Conservation (phyloP, 345 rosid genomes). For the Geranium brycei region DNA sequence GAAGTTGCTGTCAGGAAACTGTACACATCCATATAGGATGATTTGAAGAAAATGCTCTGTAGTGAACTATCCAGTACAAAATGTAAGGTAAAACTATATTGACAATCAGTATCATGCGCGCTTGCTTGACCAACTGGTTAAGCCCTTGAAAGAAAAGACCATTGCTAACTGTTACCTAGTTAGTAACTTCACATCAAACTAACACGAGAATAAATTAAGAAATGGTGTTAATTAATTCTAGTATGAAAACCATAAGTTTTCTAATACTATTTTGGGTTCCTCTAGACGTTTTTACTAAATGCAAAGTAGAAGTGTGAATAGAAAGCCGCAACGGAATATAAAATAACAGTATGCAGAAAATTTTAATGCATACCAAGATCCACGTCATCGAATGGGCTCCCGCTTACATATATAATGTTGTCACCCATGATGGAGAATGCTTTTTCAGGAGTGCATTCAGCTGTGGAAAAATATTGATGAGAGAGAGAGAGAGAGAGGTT, state of each 20-base stretch:
- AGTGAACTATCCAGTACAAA: not conserved
- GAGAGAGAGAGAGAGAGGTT: not conserved
- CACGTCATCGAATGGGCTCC: constrained; percentile 85
- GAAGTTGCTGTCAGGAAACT: not conserved
- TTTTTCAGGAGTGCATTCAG: constrained; percentile 91
- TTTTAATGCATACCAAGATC: constrained; percentile 53
- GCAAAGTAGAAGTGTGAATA: not conserved
- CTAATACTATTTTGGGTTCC: no score
- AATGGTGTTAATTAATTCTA: no score
- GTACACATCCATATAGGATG: constrained; percentile 1
- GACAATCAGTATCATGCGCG: no score
- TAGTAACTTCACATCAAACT: no score
- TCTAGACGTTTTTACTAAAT: no score
- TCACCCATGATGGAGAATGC: constrained; percentile 89
- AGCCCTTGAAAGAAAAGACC: no score
- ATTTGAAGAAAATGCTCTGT: not conserved
- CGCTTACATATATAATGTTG: constrained; percentile 82
- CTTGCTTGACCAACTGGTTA: no score
- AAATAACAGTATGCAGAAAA: not conserved
- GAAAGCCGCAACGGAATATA: not conserved
- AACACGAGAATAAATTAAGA: no score
- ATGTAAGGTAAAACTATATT: no score
- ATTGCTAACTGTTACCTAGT: no score
- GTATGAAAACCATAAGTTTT: no score
- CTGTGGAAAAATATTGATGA: constrained; percentile 23